Evolutionary conservation across 2,329 filamentous ascomycete genomes (phyloP).

Genomic region (Fusarium scirpi): DNA sequence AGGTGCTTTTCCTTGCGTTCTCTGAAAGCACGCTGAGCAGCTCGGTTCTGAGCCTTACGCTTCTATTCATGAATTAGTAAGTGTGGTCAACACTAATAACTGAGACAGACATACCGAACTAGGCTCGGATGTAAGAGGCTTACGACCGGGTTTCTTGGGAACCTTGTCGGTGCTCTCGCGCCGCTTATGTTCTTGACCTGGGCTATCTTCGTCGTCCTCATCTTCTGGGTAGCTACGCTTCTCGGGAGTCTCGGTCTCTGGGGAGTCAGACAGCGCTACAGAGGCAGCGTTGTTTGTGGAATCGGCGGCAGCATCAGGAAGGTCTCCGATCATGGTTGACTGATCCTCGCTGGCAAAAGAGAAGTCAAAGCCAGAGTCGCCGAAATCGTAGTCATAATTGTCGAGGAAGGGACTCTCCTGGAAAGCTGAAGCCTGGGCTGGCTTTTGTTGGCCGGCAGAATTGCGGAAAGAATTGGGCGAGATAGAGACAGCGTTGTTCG

Average conservation of each 20-base stretch:
- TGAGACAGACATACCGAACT: slow-evolving; percentile 79
- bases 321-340: slow-evolving; percentile 79
- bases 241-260: slow-evolving; percentile 66
- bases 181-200: slow-evolving; percentile 70
- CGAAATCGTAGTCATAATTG: slow-evolving; percentile 79
- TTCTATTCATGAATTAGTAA: slow-evolving; percentile 67
- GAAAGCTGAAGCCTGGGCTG: slow-evolving; percentile 57
- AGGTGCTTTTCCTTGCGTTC: slow-evolving; percentile 95
- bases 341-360: slow-evolving; percentile 61
- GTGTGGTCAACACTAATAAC: background rate
- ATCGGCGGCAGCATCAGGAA: slow-evolving; percentile 59
- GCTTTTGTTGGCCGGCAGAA: slow-evolving; percentile 60
- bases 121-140: slow-evolving; percentile 94
- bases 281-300: slow-evolving; percentile 50
- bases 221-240: slow-evolving; percentile 81
- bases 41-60: slow-evolving; percentile 94
- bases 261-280: slow-evolving; percentile 67
- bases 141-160: slow-evolving; percentile 95
- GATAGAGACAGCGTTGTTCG: slow-evolving; percentile 57
- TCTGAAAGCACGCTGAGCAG: slow-evolving; percentile 91
- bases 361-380: slow-evolving; percentile 83
- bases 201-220: slow-evolving; percentile 71
- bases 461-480: slow-evolving; percentile 63
- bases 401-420: slow-evolving; percentile 87
- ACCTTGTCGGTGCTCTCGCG: slow-evolving; percentile 86